These are phyloP conservation scores for Paramecium primaurelia DNA, from an alignment of 73 alveolate genomes.

Conservation along the genomic window DNA sequence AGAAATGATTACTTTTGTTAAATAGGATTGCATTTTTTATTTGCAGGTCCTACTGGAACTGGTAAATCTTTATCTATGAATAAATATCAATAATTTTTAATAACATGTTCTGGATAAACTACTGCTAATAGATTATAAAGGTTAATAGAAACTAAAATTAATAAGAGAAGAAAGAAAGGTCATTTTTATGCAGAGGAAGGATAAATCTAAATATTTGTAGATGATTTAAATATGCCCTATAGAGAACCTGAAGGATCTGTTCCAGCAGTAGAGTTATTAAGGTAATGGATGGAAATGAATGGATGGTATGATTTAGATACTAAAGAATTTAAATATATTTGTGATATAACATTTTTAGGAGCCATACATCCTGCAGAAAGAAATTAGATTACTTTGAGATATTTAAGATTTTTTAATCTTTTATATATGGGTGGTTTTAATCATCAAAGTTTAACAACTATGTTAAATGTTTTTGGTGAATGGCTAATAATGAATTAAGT, in stretches of 20 bases:
- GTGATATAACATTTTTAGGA: constrained; percentile 85
- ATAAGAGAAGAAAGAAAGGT: constrained; percentile 86
- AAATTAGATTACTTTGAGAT: constrained; percentile 71
- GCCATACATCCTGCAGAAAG: constrained; percentile 66
- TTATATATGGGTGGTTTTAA: constrained; percentile 67
- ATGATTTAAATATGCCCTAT: constrained; percentile 95
- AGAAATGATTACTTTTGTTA: constrained; percentile 69
- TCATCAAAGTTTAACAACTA: constrained; percentile 42
- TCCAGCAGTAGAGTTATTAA: constrained; percentile 96
- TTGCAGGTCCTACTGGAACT: constrained; percentile 99
- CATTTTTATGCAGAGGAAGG: constrained; percentile 92
- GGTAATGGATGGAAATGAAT: constrained; percentile 98
- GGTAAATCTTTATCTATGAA: constrained; percentile 97
- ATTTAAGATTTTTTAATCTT: constrained; percentile 73
- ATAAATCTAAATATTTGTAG: constrained; percentile 73
- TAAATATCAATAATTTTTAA: constrained; percentile 68
- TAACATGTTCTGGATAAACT: constrained; percentile 13
- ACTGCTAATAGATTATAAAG: neutral
- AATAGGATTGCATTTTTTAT: constrained; percentile 90
- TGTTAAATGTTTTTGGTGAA: constrained; percentile 40
- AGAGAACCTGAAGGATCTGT: constrained; percentile 95
- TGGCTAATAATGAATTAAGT: constrained; percentile 33
- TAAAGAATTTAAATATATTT: constrained; percentile 84
- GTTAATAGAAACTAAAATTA: constrained; percentile 57
- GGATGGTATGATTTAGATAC: constrained; percentile 89